Base-by-base conservation (phyloP, 345 rosid species). In the Balakata baccata region DNA sequence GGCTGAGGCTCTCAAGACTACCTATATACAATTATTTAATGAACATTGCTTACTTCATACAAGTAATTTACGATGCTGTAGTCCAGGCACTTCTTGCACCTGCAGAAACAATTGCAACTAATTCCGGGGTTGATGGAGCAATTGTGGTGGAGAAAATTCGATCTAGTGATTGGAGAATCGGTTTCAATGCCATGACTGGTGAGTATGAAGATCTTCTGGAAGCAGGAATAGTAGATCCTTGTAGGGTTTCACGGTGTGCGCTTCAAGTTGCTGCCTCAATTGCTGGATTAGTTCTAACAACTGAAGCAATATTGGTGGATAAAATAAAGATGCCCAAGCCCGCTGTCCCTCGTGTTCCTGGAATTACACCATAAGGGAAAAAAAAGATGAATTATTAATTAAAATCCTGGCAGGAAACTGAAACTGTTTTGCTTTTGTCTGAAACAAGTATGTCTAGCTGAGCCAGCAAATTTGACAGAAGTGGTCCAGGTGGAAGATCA, bases 291-390 rank as follows among this genome's bases (percentile, higher is more conserved):
- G 82, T 90, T 70, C 86, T 90, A 68, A 92, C 92, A 43, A 89
- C 97, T 59, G 91, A 90, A 89, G 98, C 98, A n/a, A 86, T 84
- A 58, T 47, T 94, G 38, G 92, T 88, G 58, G 96, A 94, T 54
- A 92, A 88, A 69, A 81, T 71, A 72, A 94, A 79, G 86, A 67
- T 61, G 75, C 88, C 90, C 65, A 80, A 85, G 80, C 92, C 96
- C 20, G 77, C 78, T 11, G 68, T 89, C 66, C 96, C 94, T 37
- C 72, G 58, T 56, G 80, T 94, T 77, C 98, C 98, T 13, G 96
- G 98, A 75, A 88, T 94, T 70, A 79, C 85, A 67, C 85, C 91
- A 10, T 67, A 69, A 76, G 75, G 50, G 37, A 72, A 72, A 34
- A 69, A 43, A 25, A 12, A 43, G 12, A 9, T 8, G 41, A 70